A percentile compares a stretch with the other conserved stretches of the same genome.
These are phyloP conservation scores for Eucalyptus pauciflora DNA, from an alignment of 345 rosid genomes.

Conservation along the genomic window DNA sequence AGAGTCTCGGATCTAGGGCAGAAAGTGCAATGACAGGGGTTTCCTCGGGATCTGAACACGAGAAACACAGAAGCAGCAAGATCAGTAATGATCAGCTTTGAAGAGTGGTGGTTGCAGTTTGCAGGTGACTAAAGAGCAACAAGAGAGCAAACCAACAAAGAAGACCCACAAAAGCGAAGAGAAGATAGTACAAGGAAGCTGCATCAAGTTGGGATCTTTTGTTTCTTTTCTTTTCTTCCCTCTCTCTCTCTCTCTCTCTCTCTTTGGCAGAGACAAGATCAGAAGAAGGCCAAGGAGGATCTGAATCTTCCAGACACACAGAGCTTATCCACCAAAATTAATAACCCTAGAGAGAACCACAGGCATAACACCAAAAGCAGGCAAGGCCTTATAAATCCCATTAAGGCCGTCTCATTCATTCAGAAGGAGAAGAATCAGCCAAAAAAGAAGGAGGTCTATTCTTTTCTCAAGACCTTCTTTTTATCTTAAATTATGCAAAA, in stretches of 20 bases:
- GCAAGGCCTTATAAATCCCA: not conserved
- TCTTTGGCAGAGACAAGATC: not conserved
- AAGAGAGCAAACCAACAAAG: not conserved
- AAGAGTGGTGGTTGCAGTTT: not conserved
- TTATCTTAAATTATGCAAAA: not conserved
- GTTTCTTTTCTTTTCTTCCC: not conserved
- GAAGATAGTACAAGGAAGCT: not conserved
- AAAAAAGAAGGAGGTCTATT: not conserved
- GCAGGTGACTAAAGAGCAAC: not conserved
- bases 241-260: not conserved
- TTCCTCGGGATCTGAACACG: conserved; percentile 29
- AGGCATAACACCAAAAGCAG: not conserved
- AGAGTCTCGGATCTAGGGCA: conserved; percentile 8
- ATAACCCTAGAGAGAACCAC: not conserved
- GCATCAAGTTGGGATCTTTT: not conserved
- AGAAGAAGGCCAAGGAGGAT: not conserved
- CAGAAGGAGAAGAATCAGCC: not conserved
- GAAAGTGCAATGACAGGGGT: conserved; percentile 24
- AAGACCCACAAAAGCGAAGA: not conserved
- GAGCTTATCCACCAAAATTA: not conserved
- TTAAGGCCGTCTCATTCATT: not conserved
- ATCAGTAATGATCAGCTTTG: not conserved
- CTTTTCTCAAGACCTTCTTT: not conserved
- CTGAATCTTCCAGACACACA: not conserved
- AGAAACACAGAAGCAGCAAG: not conserved